A percentile compares a stretch with the other conserved stretches of the same genome.
Evolutionary conservation across 2,329 filamentous ascomycete genomes (phyloP).

Genomic region (Coniochaeta sp.): DNA sequence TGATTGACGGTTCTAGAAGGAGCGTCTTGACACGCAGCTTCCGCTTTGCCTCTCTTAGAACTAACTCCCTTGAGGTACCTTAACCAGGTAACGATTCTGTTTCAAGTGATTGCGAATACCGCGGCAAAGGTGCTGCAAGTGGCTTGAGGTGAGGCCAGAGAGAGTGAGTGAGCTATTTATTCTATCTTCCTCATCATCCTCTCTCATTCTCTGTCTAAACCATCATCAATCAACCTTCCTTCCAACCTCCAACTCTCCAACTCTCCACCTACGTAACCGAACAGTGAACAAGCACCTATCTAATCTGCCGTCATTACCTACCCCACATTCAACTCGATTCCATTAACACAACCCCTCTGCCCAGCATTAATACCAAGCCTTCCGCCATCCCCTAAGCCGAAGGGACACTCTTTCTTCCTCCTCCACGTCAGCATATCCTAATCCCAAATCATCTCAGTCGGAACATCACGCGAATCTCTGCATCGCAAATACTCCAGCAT

Average conservation of each 20-base stretch:
- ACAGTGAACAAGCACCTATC: background rate
- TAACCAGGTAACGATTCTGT: background rate
- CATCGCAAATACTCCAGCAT: conserved; percentile 22
- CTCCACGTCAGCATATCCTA: background rate
- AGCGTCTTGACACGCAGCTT: background rate
- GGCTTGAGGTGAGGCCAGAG: background rate
- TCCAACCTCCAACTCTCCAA: background rate
- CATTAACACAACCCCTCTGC: background rate
- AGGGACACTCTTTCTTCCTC: background rate
- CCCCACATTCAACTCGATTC: background rate
- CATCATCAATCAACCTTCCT: no score
- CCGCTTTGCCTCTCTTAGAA: background rate
- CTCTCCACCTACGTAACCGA: background rate
- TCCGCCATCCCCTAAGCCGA: background rate
- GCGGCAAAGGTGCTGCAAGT: background rate
- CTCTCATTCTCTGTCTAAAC: background rate
- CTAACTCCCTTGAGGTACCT: no score
- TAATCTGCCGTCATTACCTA: background rate
- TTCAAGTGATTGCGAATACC: background rate
- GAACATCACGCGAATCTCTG: background rate
- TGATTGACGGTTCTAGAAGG: background rate
- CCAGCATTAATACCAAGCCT: background rate
- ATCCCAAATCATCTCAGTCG: background rate
- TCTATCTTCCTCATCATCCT: background rate
- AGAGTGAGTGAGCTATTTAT: background rate